phyloP scores from a whole-genome alignment of 352 stramenopile species.

The Phytophthora sp. region DNA sequence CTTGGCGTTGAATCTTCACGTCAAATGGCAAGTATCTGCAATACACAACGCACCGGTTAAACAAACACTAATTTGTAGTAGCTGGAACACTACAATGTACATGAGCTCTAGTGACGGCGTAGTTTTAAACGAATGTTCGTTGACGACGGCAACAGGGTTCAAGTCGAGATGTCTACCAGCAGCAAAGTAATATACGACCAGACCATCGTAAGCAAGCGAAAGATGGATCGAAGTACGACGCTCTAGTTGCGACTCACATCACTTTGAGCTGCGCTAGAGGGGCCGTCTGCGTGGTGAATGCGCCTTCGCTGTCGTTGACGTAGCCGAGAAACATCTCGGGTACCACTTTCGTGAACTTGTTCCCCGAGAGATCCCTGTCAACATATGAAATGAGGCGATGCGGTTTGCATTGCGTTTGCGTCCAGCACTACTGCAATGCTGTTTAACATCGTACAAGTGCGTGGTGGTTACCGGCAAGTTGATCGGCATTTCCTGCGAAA shows the following conservation, averaged over 20 bases:
- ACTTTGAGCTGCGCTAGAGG: slow-evolving; percentile 68
- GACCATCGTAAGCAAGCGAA: slow-evolving; percentile 7
- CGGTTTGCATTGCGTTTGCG: no score
- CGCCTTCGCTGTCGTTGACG: slow-evolving; percentile 55
- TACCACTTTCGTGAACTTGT: slow-evolving; percentile 70
- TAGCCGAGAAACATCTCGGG: slow-evolving; percentile 75
- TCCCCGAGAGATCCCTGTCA: slow-evolving; percentile 67
- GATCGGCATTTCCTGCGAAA: slow-evolving; percentile 47
- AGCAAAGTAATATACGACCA: background rate
- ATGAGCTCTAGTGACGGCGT: slow-evolving; percentile 70
- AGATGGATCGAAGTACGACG: background rate
- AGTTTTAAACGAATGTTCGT: slow-evolving; percentile 71
- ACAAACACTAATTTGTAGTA: slow-evolving; percentile 8
- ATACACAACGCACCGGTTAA: slow-evolving; percentile 3
- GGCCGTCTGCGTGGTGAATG: slow-evolving; percentile 49
- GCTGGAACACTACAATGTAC: slow-evolving; percentile 33
- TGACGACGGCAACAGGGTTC: slow-evolving; percentile 74
- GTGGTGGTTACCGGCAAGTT: slow-evolving; percentile 77
- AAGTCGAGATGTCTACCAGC: slow-evolving; percentile 66
- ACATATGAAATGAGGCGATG: slow-evolving; percentile 16
- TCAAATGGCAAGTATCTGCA: slow-evolving; percentile 73
- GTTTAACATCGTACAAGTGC: slow-evolving; percentile 56
- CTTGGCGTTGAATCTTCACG: slow-evolving; percentile 75
- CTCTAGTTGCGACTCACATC: slow-evolving; percentile 52
- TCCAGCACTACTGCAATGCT: slow-evolving; percentile 13